Base-by-base conservation (phyloP, 108 stramenopile genomes). In the Pseudonitzschia multiseries region DNA sequence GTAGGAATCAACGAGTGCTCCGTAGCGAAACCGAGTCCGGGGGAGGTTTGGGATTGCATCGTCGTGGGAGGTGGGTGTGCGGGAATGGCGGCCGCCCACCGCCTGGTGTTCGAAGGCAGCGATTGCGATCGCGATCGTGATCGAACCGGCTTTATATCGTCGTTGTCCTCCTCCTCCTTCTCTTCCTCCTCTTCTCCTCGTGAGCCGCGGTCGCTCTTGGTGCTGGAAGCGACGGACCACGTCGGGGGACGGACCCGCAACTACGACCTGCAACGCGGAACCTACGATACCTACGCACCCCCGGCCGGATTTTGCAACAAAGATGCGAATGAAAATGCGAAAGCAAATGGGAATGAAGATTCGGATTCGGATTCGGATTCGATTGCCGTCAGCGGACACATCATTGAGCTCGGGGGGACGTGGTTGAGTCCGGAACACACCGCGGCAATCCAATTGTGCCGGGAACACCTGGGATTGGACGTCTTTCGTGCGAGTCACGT, bases 51-150 rank as follows among this genome's bases (percentile, higher is more conserved):
- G 53, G 68, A 69, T 14, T 36, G 22, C 26, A 48, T 69, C 20
- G 29, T 69, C 26, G n/a, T 69, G 40, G 68, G 68, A 28, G 68
- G 44, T 5, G 68, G 68, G 6, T 43, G 46, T 8, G 68, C 68
- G 8, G 68, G 68, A 20, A 52, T 69, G 53, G 68, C 68, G 20
- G 68, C 68, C 26, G 68, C 68, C 28, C 68, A 69, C 44, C 68
- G 68, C 20, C 68, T 69, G 20, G 43, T 26, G 9, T 15, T 48
- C 53, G 44, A 57, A 21, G 9, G 46, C 9, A 44, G 46, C 41
- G 27, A 56, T 26, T 13, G 13, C 5, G 24, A 14, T n/a, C n/a
- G n/a, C n/a, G n/a, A n/a, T n/a, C n/a, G n/a, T n/a, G n/a, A n/a
- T n/a, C n/a, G n/a, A n/a, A n/a, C n/a, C n/a, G n/a, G n/a, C n/a